A percentile compares a stretch with the other conserved stretches of the same genome.
Conservation (phyloP, 768 basidiomycete genomes). For the Xerocomus spinulosus region DNA sequence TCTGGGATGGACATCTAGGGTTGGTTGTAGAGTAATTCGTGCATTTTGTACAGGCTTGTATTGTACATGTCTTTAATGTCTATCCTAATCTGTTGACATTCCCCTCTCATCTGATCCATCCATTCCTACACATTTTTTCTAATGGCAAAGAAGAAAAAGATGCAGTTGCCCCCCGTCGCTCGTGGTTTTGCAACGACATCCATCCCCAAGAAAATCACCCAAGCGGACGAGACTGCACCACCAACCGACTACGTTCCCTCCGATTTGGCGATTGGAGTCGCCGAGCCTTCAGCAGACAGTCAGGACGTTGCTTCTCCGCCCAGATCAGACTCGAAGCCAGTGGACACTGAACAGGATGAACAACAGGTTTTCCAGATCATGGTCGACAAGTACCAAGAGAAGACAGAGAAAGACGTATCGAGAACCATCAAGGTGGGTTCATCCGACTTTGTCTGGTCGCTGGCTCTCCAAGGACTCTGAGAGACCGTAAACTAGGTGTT, state of each 20-base stretch:
- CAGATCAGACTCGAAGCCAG: constrained; percentile 25
- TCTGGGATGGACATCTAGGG: constrained; percentile 22
- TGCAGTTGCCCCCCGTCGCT: constrained; percentile 65
- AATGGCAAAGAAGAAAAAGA: constrained; percentile 87
- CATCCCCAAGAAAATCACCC: constrained; percentile 66
- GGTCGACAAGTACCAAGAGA: constrained; percentile 83
- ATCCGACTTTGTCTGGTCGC: neutral
- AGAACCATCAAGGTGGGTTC: constrained; percentile 61
- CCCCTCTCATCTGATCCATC: too few relatives aligned
- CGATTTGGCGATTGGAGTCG: constrained; percentile 5
- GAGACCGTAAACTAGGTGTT: constrained; percentile 42
- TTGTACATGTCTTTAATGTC: constrained; percentile 29
- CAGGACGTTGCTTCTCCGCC: neutral
- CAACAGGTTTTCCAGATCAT: constrained; percentile 62
- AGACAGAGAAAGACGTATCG: constrained; percentile 79
- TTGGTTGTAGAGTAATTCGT: constrained; percentile 29
- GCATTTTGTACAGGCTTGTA: constrained; percentile 28
- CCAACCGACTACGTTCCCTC: constrained; percentile 4
- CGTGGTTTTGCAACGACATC: constrained; percentile 83
- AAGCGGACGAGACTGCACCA: constrained; percentile 24
- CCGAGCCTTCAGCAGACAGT: constrained; percentile 3
- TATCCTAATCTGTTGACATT: constrained; percentile 11
- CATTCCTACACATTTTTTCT: neutral
- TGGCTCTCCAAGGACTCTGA: neutral
- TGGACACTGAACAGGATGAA: constrained; percentile 39